Percentiles rank a stretch among this genome's conserved stretches.
Conservation (phyloP, 495 filamentous ascomycete genomes). For the Lepraria neglecta region DNA sequence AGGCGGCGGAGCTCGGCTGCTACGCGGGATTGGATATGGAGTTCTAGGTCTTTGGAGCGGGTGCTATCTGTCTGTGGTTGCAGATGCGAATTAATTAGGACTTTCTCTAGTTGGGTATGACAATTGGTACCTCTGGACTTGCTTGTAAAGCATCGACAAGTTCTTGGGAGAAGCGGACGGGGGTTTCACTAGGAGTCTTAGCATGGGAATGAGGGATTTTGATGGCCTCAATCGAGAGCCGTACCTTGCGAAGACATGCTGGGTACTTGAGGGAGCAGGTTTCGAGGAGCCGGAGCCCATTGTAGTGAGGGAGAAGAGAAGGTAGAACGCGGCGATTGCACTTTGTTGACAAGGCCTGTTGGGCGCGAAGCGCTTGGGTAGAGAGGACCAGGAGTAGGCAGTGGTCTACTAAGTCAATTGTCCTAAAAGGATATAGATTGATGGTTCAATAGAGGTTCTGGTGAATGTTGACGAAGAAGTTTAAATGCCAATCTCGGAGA, state of each 20-base stretch:
- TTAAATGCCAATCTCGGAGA: not conserved
- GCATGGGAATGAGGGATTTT: not conserved
- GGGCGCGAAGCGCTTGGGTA: too few species aligned
- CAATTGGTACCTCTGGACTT: constrained; percentile 52
- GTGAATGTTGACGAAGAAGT: too few species aligned
- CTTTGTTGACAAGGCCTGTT: too few species aligned
- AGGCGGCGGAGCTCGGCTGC: constrained; percentile 73
- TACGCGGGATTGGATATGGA: constrained; percentile 84
- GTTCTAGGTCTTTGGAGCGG: constrained; percentile 74
- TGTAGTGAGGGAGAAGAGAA: constrained; percentile 4
- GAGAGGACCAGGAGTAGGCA: too few species aligned
- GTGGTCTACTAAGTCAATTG: too few species aligned
- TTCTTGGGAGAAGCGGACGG: constrained; percentile 79
- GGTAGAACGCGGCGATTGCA: not conserved
- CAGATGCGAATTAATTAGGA: not conserved
- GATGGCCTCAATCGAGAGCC: not conserved
- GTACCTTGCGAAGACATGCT: constrained; percentile 51
- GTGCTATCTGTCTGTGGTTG: constrained; percentile 59
- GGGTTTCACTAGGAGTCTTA: constrained; percentile 55
- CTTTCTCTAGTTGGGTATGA: too few species aligned
- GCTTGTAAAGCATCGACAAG: constrained; percentile 75
- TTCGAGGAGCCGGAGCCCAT: constrained; percentile 52
- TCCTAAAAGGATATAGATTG: too few species aligned
- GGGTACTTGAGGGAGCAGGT: constrained; percentile 44
- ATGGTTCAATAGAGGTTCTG: too few species aligned